phyloP scores from a whole-genome alignment of 2,329 filamentous ascomycete species.

The Epicoccum sorghinum region DNA sequence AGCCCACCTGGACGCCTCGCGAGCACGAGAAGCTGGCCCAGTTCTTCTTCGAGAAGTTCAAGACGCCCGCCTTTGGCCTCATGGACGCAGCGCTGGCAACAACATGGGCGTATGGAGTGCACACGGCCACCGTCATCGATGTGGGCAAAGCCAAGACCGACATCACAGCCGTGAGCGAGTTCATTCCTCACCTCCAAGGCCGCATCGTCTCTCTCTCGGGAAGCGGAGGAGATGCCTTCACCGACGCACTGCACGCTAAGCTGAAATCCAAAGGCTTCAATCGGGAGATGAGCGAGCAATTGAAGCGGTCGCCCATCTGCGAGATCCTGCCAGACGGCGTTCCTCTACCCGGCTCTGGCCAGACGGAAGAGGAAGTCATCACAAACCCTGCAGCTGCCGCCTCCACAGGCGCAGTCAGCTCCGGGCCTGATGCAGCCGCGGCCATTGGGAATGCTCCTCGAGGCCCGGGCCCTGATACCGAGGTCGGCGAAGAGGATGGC shows the following conservation, averaged over 20 bases:
- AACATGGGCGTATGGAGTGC: slow-evolving; percentile 78
- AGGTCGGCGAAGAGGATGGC: slow-evolving; percentile 59
- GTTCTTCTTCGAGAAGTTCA: slow-evolving; percentile 97
- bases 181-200: slow-evolving; percentile 72
- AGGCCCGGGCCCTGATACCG: slow-evolving; percentile 61
- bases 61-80: slow-evolving; percentile 87
- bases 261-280: slow-evolving; percentile 65
- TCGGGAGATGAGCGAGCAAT: slow-evolving; percentile 68
- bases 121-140: slow-evolving; percentile 85
- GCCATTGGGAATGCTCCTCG: slow-evolving; percentile 55
- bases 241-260: slow-evolving; percentile 71
- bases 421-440: slow-evolving; percentile 51
- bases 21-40: slow-evolving; percentile 88
- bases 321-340: slow-evolving; percentile 64
- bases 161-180: slow-evolving; percentile 87
- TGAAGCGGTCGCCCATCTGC: slow-evolving; percentile 68
- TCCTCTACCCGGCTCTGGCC: slow-evolving; percentile 59
- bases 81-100: slow-evolving; percentile 89
- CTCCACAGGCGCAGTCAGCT: slow-evolving; percentile 59
- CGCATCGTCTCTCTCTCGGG: slow-evolving; percentile 65
- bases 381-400: slow-evolving; percentile 62
- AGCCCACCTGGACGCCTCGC: slow-evolving; percentile 87
- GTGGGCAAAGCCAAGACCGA: slow-evolving; percentile 93
- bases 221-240: slow-evolving; percentile 89
- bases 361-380: slow-evolving; percentile 46